Base-by-base conservation (phyloP, 192 early-diverging fungal species). In the Coemansia sp. region DNA sequence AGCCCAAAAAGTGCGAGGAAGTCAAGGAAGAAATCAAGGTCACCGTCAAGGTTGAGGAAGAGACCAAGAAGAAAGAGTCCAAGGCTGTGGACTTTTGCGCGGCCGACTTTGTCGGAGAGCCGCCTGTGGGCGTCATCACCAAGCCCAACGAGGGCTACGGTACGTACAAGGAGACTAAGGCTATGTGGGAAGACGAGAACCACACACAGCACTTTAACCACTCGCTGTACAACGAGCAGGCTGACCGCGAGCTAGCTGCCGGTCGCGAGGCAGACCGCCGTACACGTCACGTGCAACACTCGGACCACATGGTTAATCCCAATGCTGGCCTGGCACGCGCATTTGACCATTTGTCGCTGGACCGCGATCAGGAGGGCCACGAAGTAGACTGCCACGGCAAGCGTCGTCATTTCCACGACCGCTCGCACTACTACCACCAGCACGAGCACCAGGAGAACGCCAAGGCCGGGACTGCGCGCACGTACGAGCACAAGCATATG, bases 401-500 rank as follows among this genome's bases (percentile, higher is more conserved):
- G 71, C 61, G 73, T 51, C 50, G 72, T 11, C 75, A 82, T 52
- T 82, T 78, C 68, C 68, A 73, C 59, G 81, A 82, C 69, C 76
- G 75, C 57, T 74, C 74, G 62, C 75, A 77, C 66, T 82, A 74
- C 71, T 82, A 82, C 75, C 81, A 82, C 75, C 81, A 82, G 75
- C 72, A 74, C 65, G 81, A 82, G 75, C 81, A 78, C 64, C 72
- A 82, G 75, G 81, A 82, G 69, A 76, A 82, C 69, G 75, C 69
- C 47, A 78, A 78, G 60, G 66, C 68, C 21, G 81, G 81, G 53
- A 75, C 72, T 15, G 69, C 73, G 57, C 75, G 75, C 59, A 71
- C 74, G 19, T 82, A 82, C 70, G 81, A 82, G 75, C 74, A 82
- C 75, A 82, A 82, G 75, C 81, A 82, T 62, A 73, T 82, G 75